Conservation (phyloP, 495 filamentous ascomycete species). For the Talaromyces nanjingensis region DNA sequence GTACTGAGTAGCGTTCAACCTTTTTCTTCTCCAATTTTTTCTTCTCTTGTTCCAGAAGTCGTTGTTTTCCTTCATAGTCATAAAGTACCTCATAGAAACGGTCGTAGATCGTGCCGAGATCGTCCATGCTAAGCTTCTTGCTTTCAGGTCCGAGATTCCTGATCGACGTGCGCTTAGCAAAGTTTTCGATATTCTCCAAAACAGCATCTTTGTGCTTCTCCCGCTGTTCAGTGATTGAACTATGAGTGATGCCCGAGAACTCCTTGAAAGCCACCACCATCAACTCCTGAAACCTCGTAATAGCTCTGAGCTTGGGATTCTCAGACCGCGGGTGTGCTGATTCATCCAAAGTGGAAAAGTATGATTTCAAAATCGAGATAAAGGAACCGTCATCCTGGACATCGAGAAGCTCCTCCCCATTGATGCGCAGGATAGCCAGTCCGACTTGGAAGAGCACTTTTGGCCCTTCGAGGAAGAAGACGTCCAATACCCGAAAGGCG, state of each 20-base stretch:
- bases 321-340: slow-evolving; percentile 92
- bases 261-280: slow-evolving; percentile 99
- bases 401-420: slow-evolving; percentile 95
- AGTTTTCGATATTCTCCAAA: slow-evolving; percentile 89
- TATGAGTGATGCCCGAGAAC: slow-evolving; percentile 90
- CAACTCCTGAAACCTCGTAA: slow-evolving; percentile 93
- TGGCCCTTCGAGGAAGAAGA: slow-evolving; percentile 96
- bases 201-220: slow-evolving; percentile 89
- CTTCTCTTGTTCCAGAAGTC: slow-evolving; percentile 65
- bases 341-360: slow-evolving; percentile 89
- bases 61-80: slow-evolving; percentile 76
- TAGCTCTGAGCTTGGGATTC: slow-evolving; percentile 84
- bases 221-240: slow-evolving; percentile 80
- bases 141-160: slow-evolving; percentile 93
- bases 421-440: slow-evolving; percentile 91
- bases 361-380: slow-evolving; percentile 90
- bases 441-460: slow-evolving; percentile 97
- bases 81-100: slow-evolving; percentile 87
- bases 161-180: slow-evolving; percentile 93
- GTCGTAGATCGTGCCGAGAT: slow-evolving; percentile 85
- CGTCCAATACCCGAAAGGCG: slow-evolving; percentile 90
- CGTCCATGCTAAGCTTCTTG: slow-evolving; percentile 77
- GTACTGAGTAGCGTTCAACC: slow-evolving; percentile 39
- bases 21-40: slow-evolving; percentile 52
- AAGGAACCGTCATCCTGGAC: slow-evolving; percentile 93